Evolutionary conservation across 2,329 filamentous ascomycete genomes (phyloP).

Genomic region (Akanthomyces lecanii): DNA sequence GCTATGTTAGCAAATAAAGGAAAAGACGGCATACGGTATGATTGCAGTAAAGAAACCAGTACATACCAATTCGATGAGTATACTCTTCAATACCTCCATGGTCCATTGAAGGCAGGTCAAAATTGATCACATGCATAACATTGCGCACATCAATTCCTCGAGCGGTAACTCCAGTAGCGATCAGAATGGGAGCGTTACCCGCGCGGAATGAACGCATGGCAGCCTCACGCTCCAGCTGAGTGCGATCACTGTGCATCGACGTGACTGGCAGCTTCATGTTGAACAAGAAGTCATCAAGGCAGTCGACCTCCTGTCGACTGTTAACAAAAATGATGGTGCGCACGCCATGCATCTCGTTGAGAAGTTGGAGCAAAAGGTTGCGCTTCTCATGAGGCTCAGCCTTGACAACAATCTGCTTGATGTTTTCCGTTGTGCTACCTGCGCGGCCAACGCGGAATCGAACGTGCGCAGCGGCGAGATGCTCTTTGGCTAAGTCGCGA

Average conservation of each 20-base stretch:
- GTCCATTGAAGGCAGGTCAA: slow-evolving; percentile 68
- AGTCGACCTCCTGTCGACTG: slow-evolving; percentile 70
- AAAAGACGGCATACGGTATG: background rate
- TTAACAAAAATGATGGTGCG: slow-evolving; percentile 92
- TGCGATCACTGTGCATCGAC: slow-evolving; percentile 83
- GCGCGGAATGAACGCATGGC: slow-evolving; percentile 79
- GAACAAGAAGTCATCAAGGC: slow-evolving; percentile 82
- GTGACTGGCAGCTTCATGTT: slow-evolving; percentile 76
- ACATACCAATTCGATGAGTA: slow-evolving; percentile 83
- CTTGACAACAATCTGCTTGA: slow-evolving; percentile 70
- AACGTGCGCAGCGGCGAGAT: slow-evolving; percentile 69
- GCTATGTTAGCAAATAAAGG: background rate
- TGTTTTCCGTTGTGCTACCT: slow-evolving; percentile 77
- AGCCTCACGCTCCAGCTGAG: slow-evolving; percentile 87
- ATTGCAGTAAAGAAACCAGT: slow-evolving; percentile 5
- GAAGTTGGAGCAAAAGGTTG: slow-evolving; percentile 64
- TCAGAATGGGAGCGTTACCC: slow-evolving; percentile 71
- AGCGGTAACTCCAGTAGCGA: slow-evolving; percentile 81
- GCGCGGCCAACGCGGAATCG: slow-evolving; percentile 83
- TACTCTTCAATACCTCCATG: slow-evolving; percentile 94
- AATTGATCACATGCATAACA: slow-evolving; percentile 91
- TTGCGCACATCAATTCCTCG: slow-evolving; percentile 86
- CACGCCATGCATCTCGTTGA: slow-evolving; percentile 64
- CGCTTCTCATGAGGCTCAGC: slow-evolving; percentile 65
- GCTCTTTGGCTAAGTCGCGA: slow-evolving; percentile 70